These are phyloP conservation scores for Fomitiporia mediterranea DNA, from an alignment of 1,284 basidiomycete species.

Conservation along the genomic window DNA sequence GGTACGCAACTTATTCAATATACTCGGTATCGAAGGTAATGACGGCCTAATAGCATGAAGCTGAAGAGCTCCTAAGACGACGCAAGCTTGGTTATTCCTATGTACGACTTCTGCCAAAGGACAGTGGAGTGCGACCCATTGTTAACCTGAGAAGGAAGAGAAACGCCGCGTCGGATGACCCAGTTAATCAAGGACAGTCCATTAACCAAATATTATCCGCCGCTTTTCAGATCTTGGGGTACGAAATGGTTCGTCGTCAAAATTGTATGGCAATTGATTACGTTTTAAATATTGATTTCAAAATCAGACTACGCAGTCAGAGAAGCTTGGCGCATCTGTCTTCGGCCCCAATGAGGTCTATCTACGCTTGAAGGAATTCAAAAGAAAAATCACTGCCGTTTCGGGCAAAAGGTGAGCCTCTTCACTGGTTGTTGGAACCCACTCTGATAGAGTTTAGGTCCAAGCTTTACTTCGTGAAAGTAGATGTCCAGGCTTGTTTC, in stretches of 20 bases:
- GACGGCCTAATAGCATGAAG: conserved; percentile 46
- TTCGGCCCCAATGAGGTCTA: conserved; percentile 85
- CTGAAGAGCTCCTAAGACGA: conserved; percentile 58
- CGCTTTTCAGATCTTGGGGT: conserved; percentile 80
- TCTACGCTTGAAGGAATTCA: conserved; percentile 65
- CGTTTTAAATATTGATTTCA: conserved; percentile 4
- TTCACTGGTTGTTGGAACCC: background rate
- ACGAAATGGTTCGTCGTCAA: conserved; percentile 88
- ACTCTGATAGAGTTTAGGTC: conserved; percentile 47
- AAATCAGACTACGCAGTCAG: conserved; percentile 55
- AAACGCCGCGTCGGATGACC: conserved; percentile 28
- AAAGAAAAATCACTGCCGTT: conserved; percentile 45
- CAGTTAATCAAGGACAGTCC: conserved; percentile 40
- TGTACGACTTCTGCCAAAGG: conserved; percentile 90
- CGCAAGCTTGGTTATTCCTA: conserved; percentile 79
- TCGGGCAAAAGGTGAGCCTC: conserved; percentile 50
- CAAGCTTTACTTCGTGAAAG: conserved; percentile 90
- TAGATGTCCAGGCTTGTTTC: conserved; percentile 94
- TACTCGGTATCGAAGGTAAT: background rate
- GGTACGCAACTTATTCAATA: conserved; percentile 31
- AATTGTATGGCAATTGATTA: too few relatives aligned
- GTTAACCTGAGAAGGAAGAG: conserved; percentile 81
- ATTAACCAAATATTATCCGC: conserved; percentile 86
- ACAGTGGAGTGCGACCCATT: conserved; percentile 90
- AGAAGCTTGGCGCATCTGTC: conserved; percentile 73